Evolutionary conservation across 2,329 filamentous ascomycete genomes (phyloP).

Genomic region (Penicillium concentricum): DNA sequence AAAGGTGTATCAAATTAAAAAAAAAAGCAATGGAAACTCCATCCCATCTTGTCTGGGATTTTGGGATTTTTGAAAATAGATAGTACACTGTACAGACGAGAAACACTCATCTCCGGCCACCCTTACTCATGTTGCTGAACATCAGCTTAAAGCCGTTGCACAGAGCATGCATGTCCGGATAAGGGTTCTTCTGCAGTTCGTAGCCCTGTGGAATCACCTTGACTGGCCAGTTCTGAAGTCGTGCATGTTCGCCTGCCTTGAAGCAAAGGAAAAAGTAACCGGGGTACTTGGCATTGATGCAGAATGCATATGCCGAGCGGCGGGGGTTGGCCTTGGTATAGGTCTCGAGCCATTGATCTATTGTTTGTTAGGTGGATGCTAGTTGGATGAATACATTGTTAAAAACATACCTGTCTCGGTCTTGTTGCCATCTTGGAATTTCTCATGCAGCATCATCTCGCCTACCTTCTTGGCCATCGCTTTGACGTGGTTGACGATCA

Average conservation of each 20-base stretch:
- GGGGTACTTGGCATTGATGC: constrained; percentile 84
- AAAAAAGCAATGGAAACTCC: constrained; percentile 4
- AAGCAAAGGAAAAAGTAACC: constrained; percentile 97
- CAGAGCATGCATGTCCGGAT: constrained; percentile 90
- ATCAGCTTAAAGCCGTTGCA: constrained; percentile 97
- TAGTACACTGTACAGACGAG: constrained; percentile 26
- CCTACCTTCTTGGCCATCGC: constrained; percentile 97
- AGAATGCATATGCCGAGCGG: constrained; percentile 92
- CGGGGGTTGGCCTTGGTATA: constrained; percentile 96
- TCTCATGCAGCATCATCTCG: constrained; percentile 91
- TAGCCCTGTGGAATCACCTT: constrained; percentile 92
- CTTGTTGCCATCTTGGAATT: constrained; percentile 80
- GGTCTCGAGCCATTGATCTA: constrained; percentile 92
- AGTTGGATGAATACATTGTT: not conserved
- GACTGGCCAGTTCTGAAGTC: constrained; percentile 76
- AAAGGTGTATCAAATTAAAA: constrained; percentile 24
- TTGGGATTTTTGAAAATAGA: constrained; percentile 6
- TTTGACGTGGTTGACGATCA: constrained; percentile 96
- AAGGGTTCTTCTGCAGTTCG: constrained; percentile 81
- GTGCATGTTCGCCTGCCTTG: constrained; percentile 78
- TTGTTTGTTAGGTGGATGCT: not conserved
- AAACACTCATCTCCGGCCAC: constrained; percentile 27
- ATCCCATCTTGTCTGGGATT: constrained; percentile 15
- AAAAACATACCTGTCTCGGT: constrained; percentile 74
- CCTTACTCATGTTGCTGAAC: constrained; percentile 62